Conservation (phyloP, 129 eudicot species). For the Chrysanthemum makinoi region DNA sequence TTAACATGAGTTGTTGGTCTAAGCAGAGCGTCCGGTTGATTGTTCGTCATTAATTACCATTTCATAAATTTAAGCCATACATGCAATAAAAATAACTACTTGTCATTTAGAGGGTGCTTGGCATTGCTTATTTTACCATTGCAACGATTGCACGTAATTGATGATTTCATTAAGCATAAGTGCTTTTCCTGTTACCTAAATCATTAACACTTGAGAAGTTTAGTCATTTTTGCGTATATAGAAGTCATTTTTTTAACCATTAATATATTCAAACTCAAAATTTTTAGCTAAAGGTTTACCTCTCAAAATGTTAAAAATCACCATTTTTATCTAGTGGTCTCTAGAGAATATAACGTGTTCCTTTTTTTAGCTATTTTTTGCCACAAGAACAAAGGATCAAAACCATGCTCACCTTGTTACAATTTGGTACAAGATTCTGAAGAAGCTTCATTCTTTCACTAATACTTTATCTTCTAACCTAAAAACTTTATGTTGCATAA, state of each 20-base stretch:
- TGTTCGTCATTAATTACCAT: too few species aligned
- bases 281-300: background rate
- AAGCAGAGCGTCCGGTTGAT: too few species aligned
- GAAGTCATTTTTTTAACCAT: background rate
- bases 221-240: background rate
- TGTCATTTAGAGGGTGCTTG: too few species aligned
- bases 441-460: constrained; percentile 95
- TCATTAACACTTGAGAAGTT: background rate
- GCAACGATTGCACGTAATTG: constrained; percentile 89
- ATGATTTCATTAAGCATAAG: constrained; percentile 97
- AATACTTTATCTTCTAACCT: too few species aligned
- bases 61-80: too few species aligned
- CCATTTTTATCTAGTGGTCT: constrained; percentile 43
- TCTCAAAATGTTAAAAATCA: background rate
- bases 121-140: too few species aligned
- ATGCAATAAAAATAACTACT: too few species aligned
- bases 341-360: too few species aligned
- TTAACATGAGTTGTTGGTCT: too few species aligned
- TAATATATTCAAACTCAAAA: background rate
- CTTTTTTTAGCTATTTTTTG: too few species aligned
- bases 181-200: constrained; percentile 92
- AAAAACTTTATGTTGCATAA: too few species aligned
- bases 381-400: too few species aligned
- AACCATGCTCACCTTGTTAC: constrained; percentile 80
- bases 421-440: constrained; percentile 94